These are phyloP conservation scores for Conticribra weissflogii DNA, from an alignment of 108 stramenopile genomes.

Conservation along the genomic window DNA sequence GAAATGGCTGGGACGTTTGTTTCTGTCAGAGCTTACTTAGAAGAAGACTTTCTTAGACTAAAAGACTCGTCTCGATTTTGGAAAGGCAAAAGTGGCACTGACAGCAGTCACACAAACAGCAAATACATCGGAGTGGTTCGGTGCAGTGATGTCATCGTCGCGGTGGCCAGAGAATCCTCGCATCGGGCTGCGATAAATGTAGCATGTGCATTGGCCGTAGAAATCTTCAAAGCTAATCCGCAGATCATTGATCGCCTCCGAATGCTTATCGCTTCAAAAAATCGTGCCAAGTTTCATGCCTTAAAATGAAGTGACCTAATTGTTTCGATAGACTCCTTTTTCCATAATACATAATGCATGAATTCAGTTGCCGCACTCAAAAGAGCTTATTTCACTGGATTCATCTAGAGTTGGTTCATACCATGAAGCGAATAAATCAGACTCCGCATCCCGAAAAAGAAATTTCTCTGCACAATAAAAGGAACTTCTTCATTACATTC, in stretches of 20 bases:
- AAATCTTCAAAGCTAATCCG: conserved; percentile 12
- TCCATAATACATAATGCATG: neutral
- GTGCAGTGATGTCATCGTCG: conserved; percentile 18
- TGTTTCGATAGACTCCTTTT: neutral
- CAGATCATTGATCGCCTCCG: conserved; percentile 6
- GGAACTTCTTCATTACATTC: too few species aligned
- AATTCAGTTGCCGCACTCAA: too few species aligned
- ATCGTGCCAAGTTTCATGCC: too few species aligned
- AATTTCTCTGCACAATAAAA: too few species aligned
- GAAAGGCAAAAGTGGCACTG: neutral
- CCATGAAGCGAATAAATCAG: too few species aligned
- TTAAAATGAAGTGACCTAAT: too few species aligned
- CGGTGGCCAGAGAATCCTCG: conserved; percentile 14
- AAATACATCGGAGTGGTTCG: conserved; percentile 17
- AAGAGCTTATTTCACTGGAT: too few species aligned
- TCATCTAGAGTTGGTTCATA: too few species aligned
- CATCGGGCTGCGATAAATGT: conserved; percentile 17
- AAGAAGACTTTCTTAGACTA: conserved; percentile 2
- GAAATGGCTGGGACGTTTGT: conserved; percentile 43
- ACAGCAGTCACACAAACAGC: neutral
- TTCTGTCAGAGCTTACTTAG: conserved; percentile 20
- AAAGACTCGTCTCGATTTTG: neutral
- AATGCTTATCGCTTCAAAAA: too few species aligned
- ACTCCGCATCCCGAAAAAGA: too few species aligned
- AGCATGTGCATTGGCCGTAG: conserved; percentile 25